These are phyloP conservation scores for Ramularia endophylla DNA, from an alignment of 2,329 filamentous ascomycete species.

Conservation along the genomic window DNA sequence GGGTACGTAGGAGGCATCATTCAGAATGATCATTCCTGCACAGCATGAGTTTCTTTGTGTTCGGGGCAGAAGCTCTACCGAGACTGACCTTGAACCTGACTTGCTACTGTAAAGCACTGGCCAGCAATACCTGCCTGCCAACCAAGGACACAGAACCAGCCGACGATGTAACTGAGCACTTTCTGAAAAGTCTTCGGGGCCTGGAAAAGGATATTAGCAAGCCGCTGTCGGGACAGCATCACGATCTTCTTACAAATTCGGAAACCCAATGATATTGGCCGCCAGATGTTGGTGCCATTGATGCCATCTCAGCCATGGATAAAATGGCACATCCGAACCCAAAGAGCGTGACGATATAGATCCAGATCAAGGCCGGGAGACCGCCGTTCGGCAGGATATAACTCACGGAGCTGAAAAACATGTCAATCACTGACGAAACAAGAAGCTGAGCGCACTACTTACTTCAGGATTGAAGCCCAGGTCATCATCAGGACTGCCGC, in stretches of 20 bases:
- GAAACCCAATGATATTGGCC: conserved; percentile 22
- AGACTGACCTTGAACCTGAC: conserved; percentile 36
- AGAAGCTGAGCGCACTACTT: neutral
- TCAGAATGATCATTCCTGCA: conserved; percentile 35
- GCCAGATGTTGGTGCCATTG: conserved; percentile 31
- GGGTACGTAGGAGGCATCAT: conserved; percentile 36
- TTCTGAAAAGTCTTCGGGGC: conserved; percentile 37
- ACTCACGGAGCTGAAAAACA: conserved; percentile 13
- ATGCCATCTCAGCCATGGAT: conserved; percentile 22
- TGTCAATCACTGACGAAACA: neutral
- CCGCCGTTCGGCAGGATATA: conserved; percentile 24
- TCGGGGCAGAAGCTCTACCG: no score
- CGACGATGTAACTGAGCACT: conserved; percentile 38
- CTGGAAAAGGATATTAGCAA: conserved; percentile 29
- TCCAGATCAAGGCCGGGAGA: conserved; percentile 23
- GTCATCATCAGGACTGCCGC: conserved; percentile 27
- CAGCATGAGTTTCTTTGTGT: conserved; percentile 6
- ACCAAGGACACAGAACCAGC: conserved; percentile 37
- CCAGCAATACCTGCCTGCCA: conserved; percentile 38
- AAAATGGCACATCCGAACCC: conserved; percentile 19
- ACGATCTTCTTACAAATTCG: neutral
- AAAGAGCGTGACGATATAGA: conserved; percentile 18
- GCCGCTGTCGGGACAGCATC: neutral
- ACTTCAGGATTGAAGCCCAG: conserved; percentile 21
- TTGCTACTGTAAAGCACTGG: conserved; percentile 40